Conservation (phyloP, 352 stramenopile species). For the Thraustochytrium striatum region DNA sequence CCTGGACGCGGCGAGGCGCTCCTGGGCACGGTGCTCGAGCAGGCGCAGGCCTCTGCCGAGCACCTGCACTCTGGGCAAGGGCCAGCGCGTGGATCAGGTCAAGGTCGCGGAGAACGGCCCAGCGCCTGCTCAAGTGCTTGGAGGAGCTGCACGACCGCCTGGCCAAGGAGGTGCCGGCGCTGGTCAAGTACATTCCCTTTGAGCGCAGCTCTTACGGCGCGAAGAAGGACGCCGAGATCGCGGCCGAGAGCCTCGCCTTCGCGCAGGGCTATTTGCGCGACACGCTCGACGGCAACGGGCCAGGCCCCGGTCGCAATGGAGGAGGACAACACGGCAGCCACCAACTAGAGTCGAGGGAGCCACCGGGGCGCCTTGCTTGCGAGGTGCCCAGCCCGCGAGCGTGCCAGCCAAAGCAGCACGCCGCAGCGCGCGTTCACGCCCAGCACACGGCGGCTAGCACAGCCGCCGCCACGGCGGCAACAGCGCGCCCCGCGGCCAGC, state of each 20-base stretch:
- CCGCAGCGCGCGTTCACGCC: too few species aligned
- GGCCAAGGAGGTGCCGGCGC: background rate
- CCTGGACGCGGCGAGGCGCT: constrained; percentile 37
- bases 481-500: too few species aligned
- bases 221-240: constrained; percentile 40
- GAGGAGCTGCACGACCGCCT: constrained; percentile 35
- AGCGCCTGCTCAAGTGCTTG: background rate
- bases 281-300: background rate
- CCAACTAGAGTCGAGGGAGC: too few species aligned
- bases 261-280: background rate
- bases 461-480: too few species aligned
- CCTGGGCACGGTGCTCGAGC: constrained; percentile 18
- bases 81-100: background rate
- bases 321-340: too few species aligned
- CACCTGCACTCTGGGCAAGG: constrained; percentile 1
- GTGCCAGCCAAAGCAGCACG: too few species aligned
- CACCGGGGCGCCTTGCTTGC: too few species aligned
- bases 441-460: too few species aligned
- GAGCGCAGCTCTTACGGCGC: constrained; percentile 40
- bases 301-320: too few species aligned
- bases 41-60: background rate
- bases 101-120: background rate
- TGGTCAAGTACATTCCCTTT: constrained; percentile 40
- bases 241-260: constrained; percentile 17
- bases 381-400: too few species aligned